Percentiles rank a stretch among this genome's conserved stretches.
Evolutionary conservation across 2,329 filamentous ascomycete species (phyloP).

Genomic region (Macroventuria anomochaeta): DNA sequence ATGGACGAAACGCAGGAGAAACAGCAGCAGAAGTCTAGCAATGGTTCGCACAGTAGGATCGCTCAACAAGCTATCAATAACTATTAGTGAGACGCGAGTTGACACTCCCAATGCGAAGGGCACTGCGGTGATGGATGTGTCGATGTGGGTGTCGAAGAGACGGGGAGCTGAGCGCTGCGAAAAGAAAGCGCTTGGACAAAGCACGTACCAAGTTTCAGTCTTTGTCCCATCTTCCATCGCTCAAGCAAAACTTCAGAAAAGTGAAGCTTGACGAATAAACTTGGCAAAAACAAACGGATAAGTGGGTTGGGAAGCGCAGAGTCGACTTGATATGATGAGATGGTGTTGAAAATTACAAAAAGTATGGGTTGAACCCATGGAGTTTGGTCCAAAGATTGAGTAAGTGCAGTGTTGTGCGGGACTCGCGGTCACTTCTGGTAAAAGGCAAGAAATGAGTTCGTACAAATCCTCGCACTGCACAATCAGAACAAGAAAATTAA

Average conservation of each 20-base stretch:
- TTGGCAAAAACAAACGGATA: neutral
- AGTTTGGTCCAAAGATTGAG: constrained; percentile 63
- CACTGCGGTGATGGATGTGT: neutral
- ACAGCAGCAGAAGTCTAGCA: constrained; percentile 1
- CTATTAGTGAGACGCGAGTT: neutral
- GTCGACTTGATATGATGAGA: neutral
- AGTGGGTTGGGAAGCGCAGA: neutral
- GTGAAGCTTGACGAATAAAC: neutral
- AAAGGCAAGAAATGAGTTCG: constrained; percentile 80
- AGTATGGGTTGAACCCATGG: constrained; percentile 53
- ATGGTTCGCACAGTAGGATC: neutral
- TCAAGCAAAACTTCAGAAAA: constrained; percentile 12
- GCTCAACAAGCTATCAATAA: neutral
- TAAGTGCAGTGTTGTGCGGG: constrained; percentile 65
- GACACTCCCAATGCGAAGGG: neutral
- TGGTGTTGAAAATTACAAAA: constrained; percentile 30
- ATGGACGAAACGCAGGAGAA: constrained; percentile 5
- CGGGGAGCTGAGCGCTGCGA: neutral
- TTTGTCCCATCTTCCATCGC: neutral
- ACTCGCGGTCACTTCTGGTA: constrained; percentile 79
- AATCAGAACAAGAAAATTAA: constrained; percentile 10
- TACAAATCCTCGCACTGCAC: constrained; percentile 74
- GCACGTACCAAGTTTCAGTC: constrained; percentile 9
- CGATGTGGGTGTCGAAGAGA: neutral
- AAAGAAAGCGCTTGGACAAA: neutral